A percentile compares a stretch with the other conserved stretches of the same genome.
phyloP scores from a whole-genome alignment of 192 early-diverging fungal genomes.

The Jimgerdemannia lactiflua region DNA sequence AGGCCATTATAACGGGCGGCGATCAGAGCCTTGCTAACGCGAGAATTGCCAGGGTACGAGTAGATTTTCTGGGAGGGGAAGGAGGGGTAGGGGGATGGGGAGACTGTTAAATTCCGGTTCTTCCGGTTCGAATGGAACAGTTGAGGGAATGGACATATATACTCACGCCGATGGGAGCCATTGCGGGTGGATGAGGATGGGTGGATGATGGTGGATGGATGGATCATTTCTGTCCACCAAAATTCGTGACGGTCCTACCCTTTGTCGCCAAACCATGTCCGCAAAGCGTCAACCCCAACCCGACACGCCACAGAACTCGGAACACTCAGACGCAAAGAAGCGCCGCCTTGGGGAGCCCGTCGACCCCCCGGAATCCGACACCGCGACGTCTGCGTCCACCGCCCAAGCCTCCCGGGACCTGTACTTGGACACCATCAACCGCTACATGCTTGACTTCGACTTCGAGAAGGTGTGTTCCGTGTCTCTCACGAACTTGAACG shows the following conservation, averaged over 20 bases:
- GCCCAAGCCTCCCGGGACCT: slow-evolving; percentile 40
- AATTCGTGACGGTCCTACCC: not conserved
- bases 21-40: slow-evolving; percentile 61
- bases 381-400: not conserved
- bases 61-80: slow-evolving; percentile 42
- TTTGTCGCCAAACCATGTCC: not conserved
- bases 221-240: not conserved
- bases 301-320: not conserved
- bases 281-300: not conserved
- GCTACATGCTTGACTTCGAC: slow-evolving; percentile 93
- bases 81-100: no score
- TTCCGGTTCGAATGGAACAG: no score
- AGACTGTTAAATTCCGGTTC: no score
- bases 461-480: slow-evolving; percentile 98
- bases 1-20: slow-evolving; percentile 77
- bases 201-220: not conserved
- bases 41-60: slow-evolving; percentile 68
- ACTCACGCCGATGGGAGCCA: not conserved
- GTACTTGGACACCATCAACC: slow-evolving; percentile 84
- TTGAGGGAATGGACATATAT: not conserved
- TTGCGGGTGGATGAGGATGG: not conserved
- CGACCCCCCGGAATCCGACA: not conserved
- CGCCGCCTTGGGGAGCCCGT: not conserved
- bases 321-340: not conserved
- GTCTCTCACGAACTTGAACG: slow-evolving; percentile 88